Evolutionary conservation across 768 basidiomycete species (phyloP), one percentile per base, ranked within the genome.

Genomic region (Lactarius pseudohatsudake): DNA sequence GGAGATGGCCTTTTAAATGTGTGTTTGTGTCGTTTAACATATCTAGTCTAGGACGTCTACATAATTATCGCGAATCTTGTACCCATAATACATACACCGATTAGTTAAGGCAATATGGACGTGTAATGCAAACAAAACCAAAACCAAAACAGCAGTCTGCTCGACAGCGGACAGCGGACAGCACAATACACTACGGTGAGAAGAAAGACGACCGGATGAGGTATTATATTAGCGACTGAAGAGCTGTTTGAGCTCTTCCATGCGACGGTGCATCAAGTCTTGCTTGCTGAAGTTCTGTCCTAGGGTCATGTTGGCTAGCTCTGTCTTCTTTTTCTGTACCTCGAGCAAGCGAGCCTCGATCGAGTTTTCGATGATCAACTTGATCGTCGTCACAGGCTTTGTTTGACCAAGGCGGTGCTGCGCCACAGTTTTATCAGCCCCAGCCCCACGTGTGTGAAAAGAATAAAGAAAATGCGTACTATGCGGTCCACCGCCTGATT

Each of bases 401-500:
- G 90, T 96, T 76, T 98, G 97, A 28, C 97, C 97, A 54, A 99
- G 82, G 60, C 97, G 96, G 77, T 99, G 97, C 92, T 96, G 73
- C 57, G 69, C 38, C 62, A 38, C 34, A 32, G 30, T 30, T 53
- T 16, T 26, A 34, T 57, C 11, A 67, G 54, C 45, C 28, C 59
- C 50, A 47, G 4, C 50, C 32, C 59, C 20, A n/a, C 15, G 28
- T 55, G 34, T 57, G 26, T 34, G 16, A 53, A 50, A 32, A 32
- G 32, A 32, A 32, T 32, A 32, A 32, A 54, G 50, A 30, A 69
- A 10, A 82, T 22, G 59, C 91, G 77, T 72, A 97, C 94, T 70
- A 97, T 96, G 60, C 96, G 92, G 78, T 99, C 97, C 34, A 98
- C 93, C 22, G 96, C 96, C 77, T 98, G 96, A 73, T 97, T 95